Evolutionary conservation across 768 basidiomycete genomes (phyloP), one percentile per base, ranked within the genome.

Genomic region (Rhizopogon roseolus): DNA sequence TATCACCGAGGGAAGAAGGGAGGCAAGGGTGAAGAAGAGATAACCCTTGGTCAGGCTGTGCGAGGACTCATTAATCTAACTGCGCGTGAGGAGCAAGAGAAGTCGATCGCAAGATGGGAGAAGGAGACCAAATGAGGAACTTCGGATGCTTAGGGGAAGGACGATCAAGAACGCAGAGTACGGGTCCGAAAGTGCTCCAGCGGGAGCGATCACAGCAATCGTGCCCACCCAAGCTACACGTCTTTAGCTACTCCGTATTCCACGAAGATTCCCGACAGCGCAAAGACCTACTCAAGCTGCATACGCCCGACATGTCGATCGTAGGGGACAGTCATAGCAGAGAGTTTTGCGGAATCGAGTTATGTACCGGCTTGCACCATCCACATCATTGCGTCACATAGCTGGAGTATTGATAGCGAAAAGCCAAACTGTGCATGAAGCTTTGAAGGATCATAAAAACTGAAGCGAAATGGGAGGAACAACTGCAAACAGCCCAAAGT

Each of bases 111-210:
- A 22, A 48, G 34, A 48, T n/a, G 49, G 48, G 27, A 8, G 48
- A 25, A n/a, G 50, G 32, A 17, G 40, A 56, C 25, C 45, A 40
- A 45, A 53, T 29, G 22, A 22, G 22, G 22, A 22, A 22, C n/a
- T n/a, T n/a, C n/a, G 22, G 22, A 22, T 22, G 22, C 14, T 53
- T 27, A 49, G 49, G 13, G 59, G 53, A 62, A 66, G 1, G 49
- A 59, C 55, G 59, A 55, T 66, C 42, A 58, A 44, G 29, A 48
- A 36, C 36, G 68, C 66, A 13, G 66, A 70, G 16, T 70, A 67
- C 58, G 69, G 66, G 41, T 32, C 62, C 17, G 59, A 49, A 1
- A 57, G 41, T 10, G 46, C 34, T 36, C 46, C 32, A 19, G 45
- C 45, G 19, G 29, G 45, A 22, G 22, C 22, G 22, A 3, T 22